Evolutionary conservation across 2,329 filamentous ascomycete genomes (phyloP).

Genomic region (Sclerotinia glacialis): DNA sequence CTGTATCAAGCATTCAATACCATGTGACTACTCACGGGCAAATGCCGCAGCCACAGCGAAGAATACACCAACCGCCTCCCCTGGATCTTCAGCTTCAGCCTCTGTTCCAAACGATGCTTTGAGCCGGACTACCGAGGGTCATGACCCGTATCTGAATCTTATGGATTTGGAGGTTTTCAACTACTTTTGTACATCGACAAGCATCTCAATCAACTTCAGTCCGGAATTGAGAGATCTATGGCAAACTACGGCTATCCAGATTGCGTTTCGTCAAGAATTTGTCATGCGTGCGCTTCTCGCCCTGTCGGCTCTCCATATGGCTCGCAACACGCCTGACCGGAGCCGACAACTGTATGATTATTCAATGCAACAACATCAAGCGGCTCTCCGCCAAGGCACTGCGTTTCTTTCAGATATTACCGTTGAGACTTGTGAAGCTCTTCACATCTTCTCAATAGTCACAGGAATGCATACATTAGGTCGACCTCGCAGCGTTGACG

Average conservation of each 20-base stretch:
- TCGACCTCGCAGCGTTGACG: slow-evolving; percentile 35
- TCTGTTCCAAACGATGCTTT: background rate
- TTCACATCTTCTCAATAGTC: slow-evolving; percentile 42
- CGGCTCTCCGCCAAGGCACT: slow-evolving; percentile 30
- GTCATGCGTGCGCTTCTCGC: slow-evolving; percentile 48
- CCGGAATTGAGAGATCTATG: slow-evolving; percentile 44
- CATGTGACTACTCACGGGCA: slow-evolving; percentile 18
- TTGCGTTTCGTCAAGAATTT: slow-evolving; percentile 46
- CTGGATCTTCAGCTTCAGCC: slow-evolving; percentile 1
- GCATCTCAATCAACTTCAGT: slow-evolving; percentile 44
- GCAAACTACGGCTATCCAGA: slow-evolving; percentile 44
- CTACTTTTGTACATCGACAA: slow-evolving; percentile 49
- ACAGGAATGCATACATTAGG: slow-evolving; percentile 41
- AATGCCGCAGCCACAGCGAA: background rate
- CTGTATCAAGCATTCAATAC: slow-evolving; percentile 23
- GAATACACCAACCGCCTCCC: background rate
- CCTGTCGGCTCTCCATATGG: slow-evolving; percentile 48
- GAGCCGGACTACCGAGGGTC: background rate
- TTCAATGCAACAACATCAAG: slow-evolving; percentile 40
- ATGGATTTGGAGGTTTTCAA: slow-evolving; percentile 50
- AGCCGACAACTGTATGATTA: slow-evolving; percentile 41
- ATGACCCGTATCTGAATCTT: slow-evolving; percentile 4
- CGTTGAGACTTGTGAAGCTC: slow-evolving; percentile 34
- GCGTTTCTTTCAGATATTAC: slow-evolving; percentile 37
- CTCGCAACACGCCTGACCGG: slow-evolving; percentile 40